A percentile compares a stretch with the other conserved stretches of the same genome.
These are phyloP conservation scores for Otatea glauca DNA, from an alignment of 176 grass and related monocot genomes.

Conservation along the genomic window DNA sequence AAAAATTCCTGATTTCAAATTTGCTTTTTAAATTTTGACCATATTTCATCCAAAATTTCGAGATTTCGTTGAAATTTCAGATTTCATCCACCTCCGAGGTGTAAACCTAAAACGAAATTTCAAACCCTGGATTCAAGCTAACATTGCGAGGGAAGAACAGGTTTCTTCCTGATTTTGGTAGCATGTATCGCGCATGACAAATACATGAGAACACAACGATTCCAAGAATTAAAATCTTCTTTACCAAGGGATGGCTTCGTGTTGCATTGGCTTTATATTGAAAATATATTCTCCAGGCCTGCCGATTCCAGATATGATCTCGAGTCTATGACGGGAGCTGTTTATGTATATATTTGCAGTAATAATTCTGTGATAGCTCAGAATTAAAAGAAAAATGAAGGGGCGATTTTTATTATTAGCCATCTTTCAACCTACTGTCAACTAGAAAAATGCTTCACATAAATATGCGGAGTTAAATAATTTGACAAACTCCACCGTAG, in stretches of 20 bases:
- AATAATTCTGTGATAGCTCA: neutral
- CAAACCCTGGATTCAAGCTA: too few relatives aligned
- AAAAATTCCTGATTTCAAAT: too few relatives aligned
- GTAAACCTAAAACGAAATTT: too few relatives aligned
- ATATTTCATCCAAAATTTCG: too few relatives aligned
- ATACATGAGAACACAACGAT: neutral
- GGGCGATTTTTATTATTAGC: neutral
- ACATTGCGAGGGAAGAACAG: neutral
- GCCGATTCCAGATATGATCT: neutral
- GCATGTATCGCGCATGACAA: neutral
- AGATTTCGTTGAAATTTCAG: too few relatives aligned
- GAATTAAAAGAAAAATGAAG: constrained; percentile 6
- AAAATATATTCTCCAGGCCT: neutral
- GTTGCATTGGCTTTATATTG: neutral
- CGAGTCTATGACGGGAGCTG: neutral
- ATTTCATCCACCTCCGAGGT: too few relatives aligned
- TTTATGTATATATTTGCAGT: constrained; percentile 44
- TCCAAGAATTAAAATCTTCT: neutral
- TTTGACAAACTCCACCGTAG: neutral
- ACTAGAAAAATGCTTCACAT: constrained; percentile 30
- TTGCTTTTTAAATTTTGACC: too few relatives aligned
- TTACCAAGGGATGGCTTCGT: neutral
- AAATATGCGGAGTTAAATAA: constrained; percentile 13
- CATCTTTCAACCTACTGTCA: constrained; percentile 36
- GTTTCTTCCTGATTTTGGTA: neutral